Percentiles rank a stretch among this genome's conserved stretches.
These are phyloP conservation scores for Diversispora eburnea DNA, from an alignment of 192 early-diverging fungal species.

Conservation along the genomic window DNA sequence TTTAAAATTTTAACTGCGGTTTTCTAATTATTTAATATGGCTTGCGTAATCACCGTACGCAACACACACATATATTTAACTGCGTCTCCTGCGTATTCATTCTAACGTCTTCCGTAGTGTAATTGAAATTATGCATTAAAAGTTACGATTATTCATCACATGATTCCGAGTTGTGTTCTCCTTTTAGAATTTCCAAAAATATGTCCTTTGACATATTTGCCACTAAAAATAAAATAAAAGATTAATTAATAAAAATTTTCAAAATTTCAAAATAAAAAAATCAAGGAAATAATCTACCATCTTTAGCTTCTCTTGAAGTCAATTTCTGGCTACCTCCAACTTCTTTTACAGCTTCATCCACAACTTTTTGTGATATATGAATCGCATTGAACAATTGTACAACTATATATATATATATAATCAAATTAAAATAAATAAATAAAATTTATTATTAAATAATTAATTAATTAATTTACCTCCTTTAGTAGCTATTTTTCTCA, in stretches of 20 bases:
- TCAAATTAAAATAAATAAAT: slow-evolving; percentile 20
- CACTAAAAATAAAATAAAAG: slow-evolving; percentile 37
- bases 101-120: too few relatives aligned
- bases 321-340: slow-evolving; percentile 49
- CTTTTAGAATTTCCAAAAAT: slow-evolving; percentile 71
- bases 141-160: too few relatives aligned
- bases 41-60: too few relatives aligned
- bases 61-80: too few relatives aligned
- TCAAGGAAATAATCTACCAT: slow-evolving; percentile 21
- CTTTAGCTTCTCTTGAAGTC: slow-evolving; percentile 46
- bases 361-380: slow-evolving; percentile 77
- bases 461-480: slow-evolving; percentile 59
- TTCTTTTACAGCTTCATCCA: slow-evolving; percentile 58
- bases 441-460: neutral
- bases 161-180: slow-evolving; percentile 10
- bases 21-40: too few relatives aligned
- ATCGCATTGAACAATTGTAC: slow-evolving; percentile 96
- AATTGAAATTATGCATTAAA: too few relatives aligned
- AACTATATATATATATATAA: slow-evolving; percentile 51
- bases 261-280: neutral
- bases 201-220: slow-evolving; percentile 63
- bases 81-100: too few relatives aligned
- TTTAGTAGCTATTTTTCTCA: slow-evolving; percentile 86
- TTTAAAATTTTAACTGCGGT: too few relatives aligned
- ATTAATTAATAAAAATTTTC: neutral